Conservation (phyloP, 2,329 filamentous ascomycete genomes). For the Rhinocladiella similis region DNA sequence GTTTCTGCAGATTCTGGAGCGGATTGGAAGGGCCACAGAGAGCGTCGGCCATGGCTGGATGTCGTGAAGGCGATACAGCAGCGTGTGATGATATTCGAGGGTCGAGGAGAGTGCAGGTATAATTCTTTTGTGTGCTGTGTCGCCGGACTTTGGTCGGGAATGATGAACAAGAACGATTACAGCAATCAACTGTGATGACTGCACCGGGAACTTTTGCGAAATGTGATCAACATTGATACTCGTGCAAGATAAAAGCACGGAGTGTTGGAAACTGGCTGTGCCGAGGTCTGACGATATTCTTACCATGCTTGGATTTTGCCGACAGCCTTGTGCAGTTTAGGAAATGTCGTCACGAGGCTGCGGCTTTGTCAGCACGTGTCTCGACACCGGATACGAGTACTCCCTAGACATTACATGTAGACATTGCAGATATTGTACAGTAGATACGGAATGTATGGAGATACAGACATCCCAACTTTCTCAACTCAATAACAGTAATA, state of each 20-base stretch:
- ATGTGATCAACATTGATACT: too few relatives aligned
- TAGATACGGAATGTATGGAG: too few relatives aligned
- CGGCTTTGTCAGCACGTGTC: not conserved
- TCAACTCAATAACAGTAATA: too few relatives aligned
- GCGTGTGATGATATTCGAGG: not conserved
- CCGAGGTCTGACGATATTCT: too few relatives aligned
- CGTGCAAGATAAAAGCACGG: not conserved
- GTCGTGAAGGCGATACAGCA: not conserved
- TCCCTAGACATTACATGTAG: too few relatives aligned
- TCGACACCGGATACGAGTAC: too few relatives aligned
- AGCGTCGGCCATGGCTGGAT: constrained; percentile 61
- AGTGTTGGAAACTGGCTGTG: not conserved
- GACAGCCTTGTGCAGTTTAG: too few relatives aligned
- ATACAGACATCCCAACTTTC: too few relatives aligned
- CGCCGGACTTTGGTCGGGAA: too few relatives aligned
- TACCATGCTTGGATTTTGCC: too few relatives aligned
- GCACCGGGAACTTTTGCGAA: not conserved
- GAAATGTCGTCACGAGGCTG: not conserved
- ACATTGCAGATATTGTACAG: too few relatives aligned
- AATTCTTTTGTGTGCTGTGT: not conserved
- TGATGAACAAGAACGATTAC: too few relatives aligned
- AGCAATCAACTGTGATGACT: not conserved
- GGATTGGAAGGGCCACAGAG: constrained; percentile 75
- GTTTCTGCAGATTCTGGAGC: constrained; percentile 71
- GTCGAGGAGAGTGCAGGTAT: not conserved